Conservation (phyloP, 257 asterid genomes). For the Ocimum tenuiflorum region DNA sequence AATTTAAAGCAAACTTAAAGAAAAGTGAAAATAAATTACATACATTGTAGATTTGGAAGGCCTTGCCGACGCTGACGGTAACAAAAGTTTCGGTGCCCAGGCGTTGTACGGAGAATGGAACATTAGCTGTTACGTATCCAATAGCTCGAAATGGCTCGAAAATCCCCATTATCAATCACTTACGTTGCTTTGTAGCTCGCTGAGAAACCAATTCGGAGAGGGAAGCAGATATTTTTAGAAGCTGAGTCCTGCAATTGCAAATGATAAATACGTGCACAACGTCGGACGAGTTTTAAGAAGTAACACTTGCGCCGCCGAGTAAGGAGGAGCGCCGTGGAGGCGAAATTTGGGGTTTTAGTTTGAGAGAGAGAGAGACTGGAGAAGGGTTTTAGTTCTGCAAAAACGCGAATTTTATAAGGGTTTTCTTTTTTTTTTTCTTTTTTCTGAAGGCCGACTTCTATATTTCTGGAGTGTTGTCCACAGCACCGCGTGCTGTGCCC, state of each 20-base stretch:
- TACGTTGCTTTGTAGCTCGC: slow-evolving; percentile 1
- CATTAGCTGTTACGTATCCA: slow-evolving; percentile 66
- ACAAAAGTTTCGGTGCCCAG: slow-evolving; percentile 88
- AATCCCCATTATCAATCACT: slow-evolving; percentile 22
- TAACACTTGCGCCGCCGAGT: slow-evolving; percentile 2
- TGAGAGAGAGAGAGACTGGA: not conserved
- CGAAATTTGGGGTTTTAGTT: slow-evolving; percentile 5
- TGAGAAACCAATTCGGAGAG: not conserved
- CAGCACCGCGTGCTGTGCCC: too few species aligned
- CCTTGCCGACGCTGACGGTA: slow-evolving; percentile 84
- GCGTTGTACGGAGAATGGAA: slow-evolving; percentile 81
- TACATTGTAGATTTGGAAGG: slow-evolving; percentile 86
- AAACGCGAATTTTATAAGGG: not conserved
- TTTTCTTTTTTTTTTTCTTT: too few species aligned
- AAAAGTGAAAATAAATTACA: not conserved
- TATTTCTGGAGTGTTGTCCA: too few species aligned
- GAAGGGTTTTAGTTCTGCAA: slow-evolving; percentile 18
- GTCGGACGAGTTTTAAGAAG: not conserved
- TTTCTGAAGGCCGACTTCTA: too few species aligned
- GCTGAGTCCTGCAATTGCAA: not conserved
- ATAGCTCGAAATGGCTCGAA: slow-evolving; percentile 84
- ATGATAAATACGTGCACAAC: not conserved
- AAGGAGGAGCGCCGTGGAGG: slow-evolving; percentile 6
- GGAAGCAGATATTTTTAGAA: not conserved
- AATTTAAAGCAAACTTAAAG: not conserved